Base-by-base conservation (phyloP, 2,329 filamentous ascomycete species). In the Hypoxylon sp. region DNA sequence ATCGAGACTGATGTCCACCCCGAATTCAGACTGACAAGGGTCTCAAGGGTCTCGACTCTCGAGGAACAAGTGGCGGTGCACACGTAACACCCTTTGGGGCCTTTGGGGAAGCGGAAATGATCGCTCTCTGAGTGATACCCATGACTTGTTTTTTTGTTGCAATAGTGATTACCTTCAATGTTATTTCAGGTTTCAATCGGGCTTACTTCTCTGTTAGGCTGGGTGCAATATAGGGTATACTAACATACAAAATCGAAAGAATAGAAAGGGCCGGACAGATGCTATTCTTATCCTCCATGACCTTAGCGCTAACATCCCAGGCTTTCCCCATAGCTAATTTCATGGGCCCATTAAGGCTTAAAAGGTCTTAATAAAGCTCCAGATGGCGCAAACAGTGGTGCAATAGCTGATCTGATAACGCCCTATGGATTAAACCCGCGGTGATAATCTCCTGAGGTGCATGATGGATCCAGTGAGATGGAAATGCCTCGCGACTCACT, bases 21-120 rank as follows among this genome's bases (percentile, higher is more conserved):
- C 68, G 65, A 63, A 67, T 65, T 21, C 4, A 67, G 65, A 65
- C 52, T 45, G 51, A 48, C 65, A 68, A 25, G 68, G 68, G 23
- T 63, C 21, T 50, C 45, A 10, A 57, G 45, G 60, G 53, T 60
- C 51, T 48, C 38, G 38, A 60, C 51, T 63, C 50, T 70, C 36
- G 25, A 62, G 53, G 45, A 53, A 69, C 65, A 69, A 72, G 75
- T 77, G 75, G 75, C 74, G 74, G 75, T 77, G 75, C 75, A 70
- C 61, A 72, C 73, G 71, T 71, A 68, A 68, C 36, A 55, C 57
- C 67, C 49, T 46, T 50, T 57, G 46, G 63, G 36, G 65, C 67
- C 49, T 46, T 50, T 57, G 46, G 63, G 36, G 65, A 60, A 57
- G 55, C 65, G 68, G 74, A 71, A 68, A 68, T 71, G 72, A 73